Base-by-base conservation (phyloP, 176 grass and related monocot genomes). In the Avena eriantha region DNA sequence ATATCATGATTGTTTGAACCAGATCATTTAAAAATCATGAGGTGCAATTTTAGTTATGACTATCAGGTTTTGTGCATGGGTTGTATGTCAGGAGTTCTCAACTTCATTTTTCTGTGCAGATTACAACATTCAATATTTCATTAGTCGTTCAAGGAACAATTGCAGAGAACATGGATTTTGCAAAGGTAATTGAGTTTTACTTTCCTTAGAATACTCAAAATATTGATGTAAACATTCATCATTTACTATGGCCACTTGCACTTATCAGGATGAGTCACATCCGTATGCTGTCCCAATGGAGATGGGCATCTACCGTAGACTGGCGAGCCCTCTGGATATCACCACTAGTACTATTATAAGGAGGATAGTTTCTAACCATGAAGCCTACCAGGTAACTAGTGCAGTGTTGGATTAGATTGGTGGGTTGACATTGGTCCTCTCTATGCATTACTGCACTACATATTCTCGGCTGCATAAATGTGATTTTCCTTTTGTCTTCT, bases 271-370 rank as follows among this genome's bases (percentile, higher is more conserved):
- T 56, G 90, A 96, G 55, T 91, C 89, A 47, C 92, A 98, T 87
- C 93, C 90, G 55, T 98, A 98, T 91, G 83, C 92, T 82, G 96
- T 94, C 47, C 88, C 96, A 86, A 92, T 88, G 82, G 84, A 64
- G 86, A 90, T 92, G 93, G 93, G 93, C 48, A 98, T 94, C 77
- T 96, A 88, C 76, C 87, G 26, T 56, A 87, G 90, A 77, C 75
- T 98, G 11, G 90, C 92, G 53, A 98, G 92, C 79, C 93, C 93
- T 84, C 81, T 96, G 88, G 92, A 96, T 64, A 94, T 95, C 45
- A 96, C 93, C 49, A 98, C 96, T 54, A 98, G 96, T 82, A 98
- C 96, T 71, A 98, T 98, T 57, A 98, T 96, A 67, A 98, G 82
- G 89, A 89, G 96, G 84, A 98, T 98, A 84, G 96, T 98, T 92